Evolutionary conservation across 192 early-diverging fungal genomes (phyloP), one percentile per base, ranked within the genome.

Genomic region (Linnemannia elongata): DNA sequence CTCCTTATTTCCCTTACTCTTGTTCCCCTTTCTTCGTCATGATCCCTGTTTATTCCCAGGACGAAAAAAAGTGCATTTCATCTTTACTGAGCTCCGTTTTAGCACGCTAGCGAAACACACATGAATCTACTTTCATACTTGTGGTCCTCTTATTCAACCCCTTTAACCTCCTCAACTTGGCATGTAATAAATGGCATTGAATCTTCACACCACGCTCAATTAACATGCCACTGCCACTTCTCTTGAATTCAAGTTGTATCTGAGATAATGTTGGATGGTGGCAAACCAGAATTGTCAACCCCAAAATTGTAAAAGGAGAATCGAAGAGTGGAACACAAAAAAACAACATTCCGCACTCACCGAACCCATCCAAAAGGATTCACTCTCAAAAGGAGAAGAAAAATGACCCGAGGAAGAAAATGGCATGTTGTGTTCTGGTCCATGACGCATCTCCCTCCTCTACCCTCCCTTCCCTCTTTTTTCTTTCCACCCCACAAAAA

Each of bases 41-140:
- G 35, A 72, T 39, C 36, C 70, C 70, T 72, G 38, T 42, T 72
- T 66, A 12, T 66, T 66, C 60, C 60, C 60, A 66, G 60, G 60
- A 66, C 24, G 13, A 66, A 10, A 66, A 10, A 35, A 66, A 66
- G 10, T 66, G 30, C 9, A n/a, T 66, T 3, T 35, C 27, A 33
- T 15, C 60, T 8, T 66, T 33, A 27, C 55, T n/a, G 49, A 52
- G 20, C 17, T 57, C 55, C 55, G 12, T 30, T 33, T 60, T 66
- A 66, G n/a, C 30, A 66, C 60, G 30, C 60, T 66, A 66, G 27
- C 27, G 30, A 66, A 57, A 66, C 60, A 66, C 60, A 33, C 13
- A 2, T 66, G 30, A n/a, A 66, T 15, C 33, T 66, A 33, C 8
- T 15, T 66, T 30, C 30, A 12, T 5, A 30, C 55, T 27, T 66